Percentiles rank a stretch among this genome's conserved stretches.
These are phyloP conservation scores for Paecilomyces dactylethromorphus DNA, from an alignment of 2,329 filamentous ascomycete species.

Conservation along the genomic window DNA sequence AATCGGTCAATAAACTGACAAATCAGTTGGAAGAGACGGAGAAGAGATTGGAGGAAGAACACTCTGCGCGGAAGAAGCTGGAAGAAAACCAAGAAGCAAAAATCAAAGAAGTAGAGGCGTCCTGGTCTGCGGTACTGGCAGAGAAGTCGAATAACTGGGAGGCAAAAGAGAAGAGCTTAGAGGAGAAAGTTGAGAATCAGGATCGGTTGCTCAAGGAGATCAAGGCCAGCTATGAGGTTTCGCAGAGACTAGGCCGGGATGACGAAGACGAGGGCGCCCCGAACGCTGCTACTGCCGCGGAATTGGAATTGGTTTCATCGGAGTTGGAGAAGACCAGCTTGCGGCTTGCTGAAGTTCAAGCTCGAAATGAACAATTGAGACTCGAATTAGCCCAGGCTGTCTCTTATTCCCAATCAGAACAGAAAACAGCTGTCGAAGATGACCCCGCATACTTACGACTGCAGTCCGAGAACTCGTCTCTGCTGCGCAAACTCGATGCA, in stretches of 20 bases:
- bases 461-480: slow-evolving; percentile 85
- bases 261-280: slow-evolving; percentile 57
- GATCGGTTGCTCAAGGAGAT: slow-evolving; percentile 88
- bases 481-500: slow-evolving; percentile 82
- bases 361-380: slow-evolving; percentile 86
- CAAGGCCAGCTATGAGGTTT: slow-evolving; percentile 95
- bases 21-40: slow-evolving; percentile 79
- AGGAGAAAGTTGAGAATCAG: slow-evolving; percentile 92
- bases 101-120: slow-evolving; percentile 82
- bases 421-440: slow-evolving; percentile 66
- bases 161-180: slow-evolving; percentile 80
- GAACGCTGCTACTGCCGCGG: slow-evolving; percentile 71
- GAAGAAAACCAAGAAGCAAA: slow-evolving; percentile 71
- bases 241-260: slow-evolving; percentile 73
- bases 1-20: slow-evolving; percentile 67
- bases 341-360: slow-evolving; percentile 82
- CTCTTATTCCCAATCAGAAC: slow-evolving; percentile 57
- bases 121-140: slow-evolving; percentile 81
- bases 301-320: slow-evolving; percentile 86
- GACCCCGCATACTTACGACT: slow-evolving; percentile 84
- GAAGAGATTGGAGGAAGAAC: slow-evolving; percentile 70
- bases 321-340: slow-evolving; percentile 86
- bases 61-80: slow-evolving; percentile 62
- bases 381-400: slow-evolving; percentile 86
- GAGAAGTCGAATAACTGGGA: slow-evolving; percentile 98